A percentile compares a stretch with the other conserved stretches of the same genome.
Evolutionary conservation across 176 grass and related monocot species (phyloP).

Genomic region (Carex myosuroides): DNA sequence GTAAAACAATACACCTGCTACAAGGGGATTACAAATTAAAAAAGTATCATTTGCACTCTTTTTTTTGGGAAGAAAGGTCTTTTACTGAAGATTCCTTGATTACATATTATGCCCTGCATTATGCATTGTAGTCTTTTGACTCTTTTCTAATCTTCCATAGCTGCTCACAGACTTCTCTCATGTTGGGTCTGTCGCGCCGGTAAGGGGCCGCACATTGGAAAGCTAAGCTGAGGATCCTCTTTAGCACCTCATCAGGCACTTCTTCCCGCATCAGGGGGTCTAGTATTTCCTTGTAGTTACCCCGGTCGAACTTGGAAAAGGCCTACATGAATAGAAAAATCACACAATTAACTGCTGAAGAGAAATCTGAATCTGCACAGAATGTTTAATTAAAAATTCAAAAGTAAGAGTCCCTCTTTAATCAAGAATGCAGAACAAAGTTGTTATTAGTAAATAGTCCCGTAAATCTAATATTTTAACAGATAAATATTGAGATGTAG

Average conservation of each 20-base stretch:
- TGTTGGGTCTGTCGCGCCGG: conserved; percentile 53
- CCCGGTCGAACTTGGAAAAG: conserved; percentile 48
- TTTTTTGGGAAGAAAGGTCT: background rate
- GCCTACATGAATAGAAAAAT: conserved; percentile 38
- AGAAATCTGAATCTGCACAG: conserved; percentile 2
- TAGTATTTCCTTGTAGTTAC: conserved; percentile 47
- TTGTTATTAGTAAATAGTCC: background rate
- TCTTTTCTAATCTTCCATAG: conserved; percentile 82
- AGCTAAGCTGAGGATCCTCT: conserved; percentile 39
- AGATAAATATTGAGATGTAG: conserved; percentile 1
- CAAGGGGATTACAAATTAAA: background rate
- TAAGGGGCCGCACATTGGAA: conserved; percentile 76
- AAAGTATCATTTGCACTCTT: background rate
- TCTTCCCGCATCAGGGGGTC: conserved; percentile 55
- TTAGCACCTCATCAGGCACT: conserved; percentile 50
- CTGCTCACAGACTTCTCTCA: conserved; percentile 73
- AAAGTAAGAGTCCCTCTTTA: background rate
- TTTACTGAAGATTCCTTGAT: background rate
- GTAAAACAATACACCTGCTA: background rate
- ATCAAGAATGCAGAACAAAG: background rate
- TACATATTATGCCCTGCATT: background rate
- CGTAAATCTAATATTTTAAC: background rate
- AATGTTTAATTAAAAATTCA: conserved; percentile 8
- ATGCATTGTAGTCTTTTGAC: conserved; percentile 36
- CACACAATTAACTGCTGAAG: background rate